Evolutionary conservation across 805 yeast species (phyloP).

Genomic region (Myxozyma lipomycoides): DNA sequence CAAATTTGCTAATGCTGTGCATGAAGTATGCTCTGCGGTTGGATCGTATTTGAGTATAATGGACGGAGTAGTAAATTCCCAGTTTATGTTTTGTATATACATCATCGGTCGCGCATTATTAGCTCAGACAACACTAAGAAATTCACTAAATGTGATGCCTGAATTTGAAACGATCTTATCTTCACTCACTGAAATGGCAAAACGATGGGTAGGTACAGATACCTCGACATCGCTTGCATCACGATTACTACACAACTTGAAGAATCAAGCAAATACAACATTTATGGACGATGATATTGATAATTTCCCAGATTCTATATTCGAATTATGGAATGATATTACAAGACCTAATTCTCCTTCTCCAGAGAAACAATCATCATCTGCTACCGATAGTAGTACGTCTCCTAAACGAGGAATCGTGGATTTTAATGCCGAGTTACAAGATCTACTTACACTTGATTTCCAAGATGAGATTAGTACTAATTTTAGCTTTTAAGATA

Average conservation of each 20-base stretch:
- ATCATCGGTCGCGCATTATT: conserved; percentile 1
- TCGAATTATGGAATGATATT: background rate
- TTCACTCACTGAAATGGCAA: conserved; percentile 1
- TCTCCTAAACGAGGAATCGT: background rate
- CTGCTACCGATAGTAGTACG: background rate
- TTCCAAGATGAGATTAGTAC: background rate
- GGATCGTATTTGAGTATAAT: conserved; percentile 1
- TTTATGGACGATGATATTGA: background rate
- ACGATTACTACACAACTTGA: background rate
- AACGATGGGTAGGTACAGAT: background rate
- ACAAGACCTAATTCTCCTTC: background rate
- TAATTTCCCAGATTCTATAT: background rate
- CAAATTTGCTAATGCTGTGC: background rate
- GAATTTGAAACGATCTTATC: conserved; percentile 3
- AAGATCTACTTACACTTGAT: background rate
- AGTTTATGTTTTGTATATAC: conserved; percentile 2
- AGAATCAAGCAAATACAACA: background rate
- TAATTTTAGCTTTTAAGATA: no score
- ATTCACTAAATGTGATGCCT: background rate
- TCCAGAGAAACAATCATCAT: background rate
- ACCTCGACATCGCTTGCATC: background rate
- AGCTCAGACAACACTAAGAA: background rate
- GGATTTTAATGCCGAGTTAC: background rate
- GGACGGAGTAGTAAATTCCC: conserved; percentile 5
- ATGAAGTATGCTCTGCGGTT: conserved; percentile 1